Evolutionary conservation across 2,329 filamentous ascomycete species (phyloP), one percentile per base, ranked within the genome.

Genomic region (Blastomyces percursus): DNA sequence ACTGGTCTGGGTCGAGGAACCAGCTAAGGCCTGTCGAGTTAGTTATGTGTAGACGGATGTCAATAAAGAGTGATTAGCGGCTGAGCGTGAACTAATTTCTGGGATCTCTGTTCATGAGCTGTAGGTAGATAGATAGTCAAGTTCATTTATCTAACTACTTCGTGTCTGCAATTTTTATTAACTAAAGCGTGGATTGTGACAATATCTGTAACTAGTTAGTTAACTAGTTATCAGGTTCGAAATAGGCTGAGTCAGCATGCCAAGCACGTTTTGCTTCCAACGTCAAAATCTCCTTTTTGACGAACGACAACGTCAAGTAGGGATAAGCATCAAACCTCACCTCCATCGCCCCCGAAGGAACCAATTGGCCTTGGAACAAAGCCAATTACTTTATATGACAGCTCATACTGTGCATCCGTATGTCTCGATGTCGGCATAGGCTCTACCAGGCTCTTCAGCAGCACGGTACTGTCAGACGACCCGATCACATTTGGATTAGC

Each of bases 401-500:
- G 42, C 35, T 63, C 68, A 67, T 66, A 62, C 57, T 64, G 61
- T 62, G 44, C 48, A 63, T n/a, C 67, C 67, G 61, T 66, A 78
- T 78, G 76, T 76, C 75, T 73, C 67, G 77, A 62, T 69, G 74
- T 68, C 74, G 74, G 66, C 72, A 74, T 76, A 75, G 73, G 66
- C 77, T 71, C 63, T 67, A 75, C 70, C 74, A 75, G 71, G 71
- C 72, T 58, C 64, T 72, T 35, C 71, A 71, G 59, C 67, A 71
- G 16, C 65, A 70, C 32, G 66, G 63, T 68, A 40, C 51, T 38
- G 42, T 35, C 52, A n/a, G 19, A 12, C 48, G 19, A 12, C 48
- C 59, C 42, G 74, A 78, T 51, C 69, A 76, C 65, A 67, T 79
- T 24, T 80, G 78, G 78, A 75, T 80, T 61, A 76, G 76, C 64